Evolutionary conservation across 108 stramenopile species (phyloP).

Genomic region (Thalassiosira profunda): DNA sequence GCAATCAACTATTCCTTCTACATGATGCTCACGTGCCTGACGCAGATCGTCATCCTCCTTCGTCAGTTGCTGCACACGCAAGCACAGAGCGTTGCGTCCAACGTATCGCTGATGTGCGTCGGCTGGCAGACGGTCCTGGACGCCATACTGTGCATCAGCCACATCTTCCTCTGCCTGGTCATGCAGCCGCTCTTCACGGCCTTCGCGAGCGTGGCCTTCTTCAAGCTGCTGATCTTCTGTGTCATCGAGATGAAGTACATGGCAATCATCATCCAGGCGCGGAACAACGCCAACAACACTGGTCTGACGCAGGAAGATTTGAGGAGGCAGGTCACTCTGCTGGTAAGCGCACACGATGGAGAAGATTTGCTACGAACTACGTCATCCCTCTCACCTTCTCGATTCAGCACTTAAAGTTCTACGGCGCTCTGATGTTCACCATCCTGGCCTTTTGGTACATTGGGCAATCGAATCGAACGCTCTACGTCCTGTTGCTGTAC

Average conservation of each 20-base stretch:
- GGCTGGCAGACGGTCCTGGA: constrained; percentile 95
- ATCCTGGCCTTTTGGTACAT: constrained; percentile 80
- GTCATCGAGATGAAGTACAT: constrained; percentile 97
- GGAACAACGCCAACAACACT: constrained; percentile 67
- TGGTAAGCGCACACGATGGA: too few species aligned
- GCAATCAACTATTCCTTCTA: constrained; percentile 93
- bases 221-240: constrained; percentile 95
- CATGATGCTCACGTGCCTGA: constrained; percentile 91
- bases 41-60: constrained; percentile 89
- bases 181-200: constrained; percentile 90
- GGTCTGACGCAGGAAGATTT: constrained; percentile 67
- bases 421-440: constrained; percentile 72
- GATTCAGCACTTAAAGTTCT: constrained; percentile 94
- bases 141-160: constrained; percentile 87
- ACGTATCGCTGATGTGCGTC: constrained; percentile 86
- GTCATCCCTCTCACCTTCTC: too few species aligned
- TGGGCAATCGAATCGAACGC: constrained; percentile 47
- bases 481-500: constrained; percentile 81
- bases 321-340: constrained; percentile 74
- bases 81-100: constrained; percentile 76
- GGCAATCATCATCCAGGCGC: constrained; percentile 87
- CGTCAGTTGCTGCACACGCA: constrained; percentile 89
- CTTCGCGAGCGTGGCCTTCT: constrained; percentile 93
- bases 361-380: too few species aligned
- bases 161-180: constrained; percentile 87